phyloP scores from a whole-genome alignment of 1,284 basidiomycete genomes.

The Ustilago bromivora region DNA sequence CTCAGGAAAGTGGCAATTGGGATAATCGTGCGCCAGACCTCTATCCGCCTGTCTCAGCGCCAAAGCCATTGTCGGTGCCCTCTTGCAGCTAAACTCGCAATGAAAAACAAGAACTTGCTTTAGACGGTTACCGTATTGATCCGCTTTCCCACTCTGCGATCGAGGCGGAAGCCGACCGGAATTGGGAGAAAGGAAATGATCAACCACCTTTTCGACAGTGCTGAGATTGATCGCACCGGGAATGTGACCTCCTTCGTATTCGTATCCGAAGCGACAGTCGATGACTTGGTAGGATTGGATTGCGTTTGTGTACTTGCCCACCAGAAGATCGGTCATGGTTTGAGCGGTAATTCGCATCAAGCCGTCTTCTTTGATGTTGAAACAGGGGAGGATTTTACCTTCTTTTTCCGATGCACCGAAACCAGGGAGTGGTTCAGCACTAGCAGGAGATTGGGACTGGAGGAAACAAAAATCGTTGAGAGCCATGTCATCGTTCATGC shows the following conservation, averaged over 20 bases:
- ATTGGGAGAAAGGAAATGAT: constrained; percentile 78
- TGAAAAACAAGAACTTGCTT: constrained; percentile 94
- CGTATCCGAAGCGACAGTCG: constrained; percentile 98
- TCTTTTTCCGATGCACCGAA: constrained; percentile 71
- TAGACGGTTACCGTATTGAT: constrained; percentile 71
- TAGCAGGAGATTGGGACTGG: constrained; percentile 41
- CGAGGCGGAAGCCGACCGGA: constrained; percentile 56
- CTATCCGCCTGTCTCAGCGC: constrained; percentile 91
- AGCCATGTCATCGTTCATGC: constrained; percentile 44
- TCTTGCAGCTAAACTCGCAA: constrained; percentile 95
- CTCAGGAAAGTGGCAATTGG: constrained; percentile 94
- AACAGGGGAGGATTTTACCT: constrained; percentile 93
- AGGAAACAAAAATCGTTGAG: constrained; percentile 26
- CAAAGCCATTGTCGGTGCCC: constrained; percentile 96
- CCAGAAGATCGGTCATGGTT: constrained; percentile 72
- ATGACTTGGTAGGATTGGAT: constrained; percentile 74
- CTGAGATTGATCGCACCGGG: constrained; percentile 91
- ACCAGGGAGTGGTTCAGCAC: constrained; percentile 56
- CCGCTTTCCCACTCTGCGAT: constrained; percentile 79
- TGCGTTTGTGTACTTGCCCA: constrained; percentile 59
- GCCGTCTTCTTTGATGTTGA: constrained; percentile 91
- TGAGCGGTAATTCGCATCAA: constrained; percentile 86
- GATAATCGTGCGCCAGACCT: constrained; percentile 85
- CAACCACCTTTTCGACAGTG: constrained; percentile 83
- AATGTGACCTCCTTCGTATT: constrained; percentile 93